Percentiles rank a stretch among this genome's conserved stretches.
These are phyloP conservation scores for Hymenoscyphus infarciens DNA, from an alignment of 2,329 filamentous ascomycete species.

Conservation along the genomic window DNA sequence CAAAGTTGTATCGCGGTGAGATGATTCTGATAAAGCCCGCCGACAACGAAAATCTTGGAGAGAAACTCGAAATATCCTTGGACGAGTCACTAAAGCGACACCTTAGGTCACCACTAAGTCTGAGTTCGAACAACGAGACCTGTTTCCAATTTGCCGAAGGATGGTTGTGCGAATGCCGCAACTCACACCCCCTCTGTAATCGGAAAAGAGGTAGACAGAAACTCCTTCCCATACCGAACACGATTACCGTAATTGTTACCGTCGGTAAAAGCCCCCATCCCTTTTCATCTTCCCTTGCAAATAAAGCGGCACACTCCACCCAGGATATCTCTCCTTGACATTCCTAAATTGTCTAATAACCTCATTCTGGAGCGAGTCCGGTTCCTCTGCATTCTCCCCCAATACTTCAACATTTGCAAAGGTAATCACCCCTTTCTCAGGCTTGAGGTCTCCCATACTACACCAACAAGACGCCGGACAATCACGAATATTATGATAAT, in stretches of 20 bases:
- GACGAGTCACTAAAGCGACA: too few relatives aligned
- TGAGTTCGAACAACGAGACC: too few relatives aligned
- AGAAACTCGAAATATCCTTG: too few relatives aligned
- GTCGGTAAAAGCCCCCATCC: background rate
- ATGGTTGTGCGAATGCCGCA: too few relatives aligned
- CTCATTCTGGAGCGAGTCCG: background rate
- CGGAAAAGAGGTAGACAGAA: too few relatives aligned
- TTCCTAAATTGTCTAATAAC: background rate
- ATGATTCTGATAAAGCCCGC: too few relatives aligned
- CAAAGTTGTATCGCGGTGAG: too few relatives aligned
- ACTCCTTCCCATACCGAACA: too few relatives aligned
- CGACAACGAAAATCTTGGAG: too few relatives aligned
- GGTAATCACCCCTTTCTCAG: background rate
- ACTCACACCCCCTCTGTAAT: too few relatives aligned
- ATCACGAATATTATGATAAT: background rate
- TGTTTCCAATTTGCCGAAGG: too few relatives aligned
- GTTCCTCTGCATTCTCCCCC: background rate
- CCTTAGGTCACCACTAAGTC: too few relatives aligned
- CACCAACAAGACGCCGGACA: background rate
- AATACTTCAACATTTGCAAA: background rate
- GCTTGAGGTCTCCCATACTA: background rate
- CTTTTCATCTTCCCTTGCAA: background rate
- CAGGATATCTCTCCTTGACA: background rate
- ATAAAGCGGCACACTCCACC: background rate
- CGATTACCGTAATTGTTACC: background rate